Conservation (phyloP, 2,329 filamentous ascomycete species). For the Teratosphaeria zuluensis region DNA sequence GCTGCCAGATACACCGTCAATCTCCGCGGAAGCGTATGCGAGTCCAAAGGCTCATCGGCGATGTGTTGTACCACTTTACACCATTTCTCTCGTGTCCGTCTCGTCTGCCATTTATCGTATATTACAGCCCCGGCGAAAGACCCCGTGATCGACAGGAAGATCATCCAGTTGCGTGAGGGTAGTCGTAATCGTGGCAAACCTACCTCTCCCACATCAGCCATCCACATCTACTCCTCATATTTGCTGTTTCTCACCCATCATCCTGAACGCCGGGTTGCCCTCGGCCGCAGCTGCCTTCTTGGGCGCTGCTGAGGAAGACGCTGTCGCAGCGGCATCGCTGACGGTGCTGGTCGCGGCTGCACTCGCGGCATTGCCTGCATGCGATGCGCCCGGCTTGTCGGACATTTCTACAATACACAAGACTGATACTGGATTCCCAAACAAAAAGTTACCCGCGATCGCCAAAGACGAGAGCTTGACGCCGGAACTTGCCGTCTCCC, state of each 20-base stretch:
- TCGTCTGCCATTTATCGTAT: constrained; percentile 90
- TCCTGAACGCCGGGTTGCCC: constrained; percentile 63
- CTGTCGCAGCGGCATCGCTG: constrained; percentile 7
- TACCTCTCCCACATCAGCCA: constrained; percentile 19
- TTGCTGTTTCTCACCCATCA: constrained; percentile 47
- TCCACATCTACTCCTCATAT: not conserved
- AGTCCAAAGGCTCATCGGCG: constrained; percentile 61
- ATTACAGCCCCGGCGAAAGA: constrained; percentile 71
- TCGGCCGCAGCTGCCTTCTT: constrained; percentile 30
- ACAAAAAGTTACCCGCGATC: not conserved
- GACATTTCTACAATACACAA: constrained; percentile 6
- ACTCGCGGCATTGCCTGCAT: constrained; percentile 10
- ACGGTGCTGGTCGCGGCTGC: constrained; percentile 4
- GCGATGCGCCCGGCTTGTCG: constrained; percentile 11
- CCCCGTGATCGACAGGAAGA: constrained; percentile 74
- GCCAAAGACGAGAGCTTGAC: not conserved
- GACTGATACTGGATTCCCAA: not conserved
- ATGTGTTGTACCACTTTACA: constrained; percentile 75
- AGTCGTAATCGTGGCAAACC: constrained; percentile 80
- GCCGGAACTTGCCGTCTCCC: not conserved
- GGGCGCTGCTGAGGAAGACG: constrained; percentile 17
- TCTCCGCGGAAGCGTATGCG: constrained; percentile 67
- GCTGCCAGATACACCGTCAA: constrained; percentile 78
- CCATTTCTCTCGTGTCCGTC: constrained; percentile 77
- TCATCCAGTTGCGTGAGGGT: constrained; percentile 94